These are phyloP conservation scores for Crithidia mellificae DNA, from an alignment of 208 protist genomes.

Conservation along the genomic window DNA sequence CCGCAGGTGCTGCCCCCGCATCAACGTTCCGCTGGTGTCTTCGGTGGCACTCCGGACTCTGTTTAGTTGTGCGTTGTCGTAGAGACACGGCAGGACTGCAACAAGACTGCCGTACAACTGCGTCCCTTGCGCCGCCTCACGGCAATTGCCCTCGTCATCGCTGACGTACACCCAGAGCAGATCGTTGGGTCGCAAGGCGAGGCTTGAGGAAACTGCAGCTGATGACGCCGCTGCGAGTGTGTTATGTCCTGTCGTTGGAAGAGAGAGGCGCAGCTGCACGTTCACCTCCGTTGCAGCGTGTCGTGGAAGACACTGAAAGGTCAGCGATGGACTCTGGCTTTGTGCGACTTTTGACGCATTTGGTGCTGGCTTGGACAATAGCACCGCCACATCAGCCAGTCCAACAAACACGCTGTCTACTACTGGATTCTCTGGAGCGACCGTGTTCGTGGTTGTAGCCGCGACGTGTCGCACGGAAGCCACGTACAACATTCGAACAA, in stretches of 20 bases:
- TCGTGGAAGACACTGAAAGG: no score
- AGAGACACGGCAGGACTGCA: slow-evolving; percentile 6
- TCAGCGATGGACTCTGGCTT: no score
- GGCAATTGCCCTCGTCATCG: slow-evolving; percentile 4
- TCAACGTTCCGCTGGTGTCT: background rate
- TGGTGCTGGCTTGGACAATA: background rate
- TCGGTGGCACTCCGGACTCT: no score
- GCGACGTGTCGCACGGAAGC: background rate
- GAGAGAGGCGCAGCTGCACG: background rate
- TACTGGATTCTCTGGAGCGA: no score
- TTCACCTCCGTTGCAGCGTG: no score
- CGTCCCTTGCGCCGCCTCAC: slow-evolving; percentile 4
- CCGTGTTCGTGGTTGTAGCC: no score
- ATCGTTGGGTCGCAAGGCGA: slow-evolving; percentile 6
- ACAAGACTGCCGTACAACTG: slow-evolving; percentile 16
- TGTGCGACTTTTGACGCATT: slow-evolving; percentile 3
- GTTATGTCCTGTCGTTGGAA: background rate
- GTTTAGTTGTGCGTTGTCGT: background rate
- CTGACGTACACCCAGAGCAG: slow-evolving; percentile 34
- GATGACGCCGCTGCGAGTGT: no score
- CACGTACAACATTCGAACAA: slow-evolving; percentile 13
- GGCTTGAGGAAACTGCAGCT: background rate
- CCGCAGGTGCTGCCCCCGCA: background rate
- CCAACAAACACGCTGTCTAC: slow-evolving; percentile 7
- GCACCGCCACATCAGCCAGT: background rate